phyloP scores from a whole-genome alignment of 371 early-diverging fungal species.

The Rhizopus arrhizus region DNA sequence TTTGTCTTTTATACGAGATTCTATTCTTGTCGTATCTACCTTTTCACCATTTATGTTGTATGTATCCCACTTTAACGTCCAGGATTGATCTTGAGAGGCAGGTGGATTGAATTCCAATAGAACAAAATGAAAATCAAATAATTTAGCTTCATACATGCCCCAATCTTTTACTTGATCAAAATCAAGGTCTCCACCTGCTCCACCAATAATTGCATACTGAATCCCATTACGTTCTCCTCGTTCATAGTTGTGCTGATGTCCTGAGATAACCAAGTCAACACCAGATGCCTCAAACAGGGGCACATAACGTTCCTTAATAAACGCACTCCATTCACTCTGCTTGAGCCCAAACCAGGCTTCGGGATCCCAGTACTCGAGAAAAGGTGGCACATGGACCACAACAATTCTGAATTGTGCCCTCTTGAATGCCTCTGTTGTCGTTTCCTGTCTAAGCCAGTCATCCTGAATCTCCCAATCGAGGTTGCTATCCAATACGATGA shows the following conservation, averaged over 20 bases:
- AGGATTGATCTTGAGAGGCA: not conserved
- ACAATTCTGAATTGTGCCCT: slow-evolving; percentile 68
- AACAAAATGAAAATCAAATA: slow-evolving; percentile 62
- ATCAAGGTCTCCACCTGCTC: slow-evolving; percentile 76
- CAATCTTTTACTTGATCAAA: slow-evolving; percentile 68
- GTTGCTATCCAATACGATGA: slow-evolving; percentile 75
- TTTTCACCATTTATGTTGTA: slow-evolving; percentile 34
- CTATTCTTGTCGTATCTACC: slow-evolving; percentile 29
- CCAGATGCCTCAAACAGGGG: slow-evolving; percentile 65
- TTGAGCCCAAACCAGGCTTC: slow-evolving; percentile 66
- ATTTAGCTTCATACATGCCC: slow-evolving; percentile 60
- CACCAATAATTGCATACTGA: slow-evolving; percentile 73
- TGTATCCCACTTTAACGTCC: slow-evolving; percentile 48
- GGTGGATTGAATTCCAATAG: slow-evolving; percentile 52
- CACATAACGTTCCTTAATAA: slow-evolving; percentile 68
- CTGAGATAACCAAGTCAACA: slow-evolving; percentile 78
- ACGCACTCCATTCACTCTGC: slow-evolving; percentile 75
- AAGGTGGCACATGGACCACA: slow-evolving; percentile 80
- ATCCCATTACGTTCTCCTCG: slow-evolving; percentile 57
- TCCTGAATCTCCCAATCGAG: slow-evolving; percentile 64
- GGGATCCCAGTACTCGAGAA: slow-evolving; percentile 80
- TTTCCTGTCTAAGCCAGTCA: slow-evolving; percentile 62
- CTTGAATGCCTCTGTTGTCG: slow-evolving; percentile 55
- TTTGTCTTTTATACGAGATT: slow-evolving; percentile 7
- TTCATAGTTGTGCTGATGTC: slow-evolving; percentile 85